Evolutionary conservation across 345 rosid genomes (phyloP), one percentile per base, ranked within the genome.

Genomic region (Linum trigynum): DNA sequence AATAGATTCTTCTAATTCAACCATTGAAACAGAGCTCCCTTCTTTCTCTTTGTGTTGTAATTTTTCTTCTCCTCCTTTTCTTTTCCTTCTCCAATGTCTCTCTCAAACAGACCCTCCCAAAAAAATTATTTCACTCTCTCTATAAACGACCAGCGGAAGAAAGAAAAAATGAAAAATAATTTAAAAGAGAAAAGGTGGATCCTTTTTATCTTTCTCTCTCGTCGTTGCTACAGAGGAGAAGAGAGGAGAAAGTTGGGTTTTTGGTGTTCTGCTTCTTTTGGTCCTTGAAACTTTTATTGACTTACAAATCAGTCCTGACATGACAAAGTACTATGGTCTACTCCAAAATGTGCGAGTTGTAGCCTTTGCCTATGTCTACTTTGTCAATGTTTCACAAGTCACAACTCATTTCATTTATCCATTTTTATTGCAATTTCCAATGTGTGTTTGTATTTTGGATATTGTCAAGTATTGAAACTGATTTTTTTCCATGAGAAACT

Each of bases 171-270:
- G 40, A 48, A 64, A 38, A 16, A 14, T 36, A 17, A 35, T 50
- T 14, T 50, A 8, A 5, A 16, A 51, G 14, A 38, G 56, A 55
- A 38, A 8, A 55, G 10, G 38, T 51, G 48, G 64, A 14, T 0
- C 1, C 10, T 17, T 35, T 53, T n/a, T 9, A 5, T 57, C 62
- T 80, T 67, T 74, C 69, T 77, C 69, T 72, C 75, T 74, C 51
- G 51, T 45, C 12, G 10, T 8, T 45, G 51, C 11, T 4, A 14
- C 51, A 45, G 7, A 45, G 7, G 39, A 45, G 7, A 45, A 7
- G 39, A 64, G 70, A 74, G 79, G 80, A 61, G 61, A 72, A 61
- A 76, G 66, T 16, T 61, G 78, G 70, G 72, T 74, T 63, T 73
- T 38, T 55, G 6, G 12, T 3, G 67, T 71, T 59, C 48, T 74